Base-by-base conservation (phyloP, 2,329 filamentous ascomycete species). In the Balansia obtecta region DNA sequence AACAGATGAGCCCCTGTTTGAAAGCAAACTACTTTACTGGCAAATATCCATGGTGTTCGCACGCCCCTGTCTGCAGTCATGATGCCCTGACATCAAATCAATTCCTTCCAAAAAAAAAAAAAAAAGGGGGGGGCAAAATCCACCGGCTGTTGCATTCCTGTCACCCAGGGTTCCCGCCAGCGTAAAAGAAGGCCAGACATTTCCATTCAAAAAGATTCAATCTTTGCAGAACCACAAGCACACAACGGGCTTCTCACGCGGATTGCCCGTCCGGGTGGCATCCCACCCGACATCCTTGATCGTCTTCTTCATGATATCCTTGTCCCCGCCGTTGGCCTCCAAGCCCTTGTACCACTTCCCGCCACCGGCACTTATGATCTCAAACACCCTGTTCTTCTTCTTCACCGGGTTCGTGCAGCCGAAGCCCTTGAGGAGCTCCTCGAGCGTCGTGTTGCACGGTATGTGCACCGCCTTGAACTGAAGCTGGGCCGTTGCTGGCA, bases 241-340 rank as follows among this genome's bases (percentile, higher is more conserved):
- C n/a, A 82, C 74, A 3, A 80, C 71, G 0, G 74, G 74, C 62
- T 74, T 76, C 56, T 71, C 68, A 0, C 71, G 70, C 0, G 63
- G 60, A 15, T 69, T 61, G 0, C 77, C 78, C 1, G 68, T 74
- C 9, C 78, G 61, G 1, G 66, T 68, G 16, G 62, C 60, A 38
- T 80, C 74, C 80, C 82, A 85, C 0, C 82, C 82, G 10, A 82
- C 57, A 1, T 80, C 72, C 52, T 65, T 69, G 52, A 85, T 65
- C 0, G 70, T 71, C 68, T 72, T 71, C 54, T 66, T 68, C 55
- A 78, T 64, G 33, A 68, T 63, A 10, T 69, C 70, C 38, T 70
- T 65, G 37, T 80, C 68, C 12, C 73, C 74, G 1, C 78, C 76
- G 1, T 59, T 58, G 38, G 80, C 71, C 8, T 68, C 69, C 43